Evolutionary conservation across 176 grass and related monocot species (phyloP), one percentile per base, ranked within the genome.

Genomic region (Oryza longistaminata): DNA sequence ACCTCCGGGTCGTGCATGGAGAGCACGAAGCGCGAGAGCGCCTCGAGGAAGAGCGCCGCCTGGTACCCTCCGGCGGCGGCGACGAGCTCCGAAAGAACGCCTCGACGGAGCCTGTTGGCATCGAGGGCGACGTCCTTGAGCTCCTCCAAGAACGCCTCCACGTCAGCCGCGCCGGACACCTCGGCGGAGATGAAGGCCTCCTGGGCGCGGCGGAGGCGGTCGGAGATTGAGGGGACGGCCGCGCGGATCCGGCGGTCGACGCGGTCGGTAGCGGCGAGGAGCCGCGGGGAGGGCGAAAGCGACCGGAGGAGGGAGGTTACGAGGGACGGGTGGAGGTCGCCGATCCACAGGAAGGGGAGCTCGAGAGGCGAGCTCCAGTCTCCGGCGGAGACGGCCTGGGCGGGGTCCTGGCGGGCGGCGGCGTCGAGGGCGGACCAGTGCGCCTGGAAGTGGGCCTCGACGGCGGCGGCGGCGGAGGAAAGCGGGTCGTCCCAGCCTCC

Each of bases 331-430:
- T 92, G 91, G 72, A 90, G 50, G 85, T 87, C 91, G 11, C 91
- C 91, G 77, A 92, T 77, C 85, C 86, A 92, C 71, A 92, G 84
- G 76, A 92, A 92, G 60, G 91, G 91, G 46, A 87, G 76, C 81
- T 93, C 91, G 76, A 93, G 76, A 13, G 85, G 88, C 46, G 87
- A 87, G 17, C 91, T 88, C 86, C 86, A 88, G 68, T 84, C 68
- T 17, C 82, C 72, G 39, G 91, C 77, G 58, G 76, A 75, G 85
- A 93, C 42, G 60, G 68, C 85, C 73, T 77, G 85, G 17, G 84
- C 39, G 11, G 88, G 88, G 81, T 93, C 91, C 58, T 87, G 91
- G 80, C 77, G 85, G 22, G 88, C 88, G 68, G 81, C 85, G 31
- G 88, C 71, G 81, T 90, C 91, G 66, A 90, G 91, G 67, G 87